Conservation (phyloP, 768 basidiomycete species). For the Suillus brevipes region DNA sequence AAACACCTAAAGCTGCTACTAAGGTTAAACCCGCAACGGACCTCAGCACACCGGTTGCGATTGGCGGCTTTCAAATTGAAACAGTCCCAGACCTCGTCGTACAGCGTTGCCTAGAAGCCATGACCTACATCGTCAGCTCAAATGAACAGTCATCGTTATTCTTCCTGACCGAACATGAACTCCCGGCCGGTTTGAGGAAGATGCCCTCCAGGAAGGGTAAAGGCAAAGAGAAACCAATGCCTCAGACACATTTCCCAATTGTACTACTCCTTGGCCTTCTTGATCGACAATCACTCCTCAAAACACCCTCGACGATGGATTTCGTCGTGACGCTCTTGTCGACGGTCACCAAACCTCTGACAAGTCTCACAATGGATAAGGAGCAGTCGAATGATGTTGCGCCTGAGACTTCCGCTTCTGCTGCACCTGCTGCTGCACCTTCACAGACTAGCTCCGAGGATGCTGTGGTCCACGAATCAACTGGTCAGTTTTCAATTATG, state of each 20-base stretch:
- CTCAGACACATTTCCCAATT: constrained; percentile 87
- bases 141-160: constrained; percentile 87
- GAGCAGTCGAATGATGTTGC: constrained; percentile 28
- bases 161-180: constrained; percentile 95
- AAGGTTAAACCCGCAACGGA: constrained; percentile 71
- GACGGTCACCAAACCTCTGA: constrained; percentile 82
- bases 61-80: constrained; percentile 64
- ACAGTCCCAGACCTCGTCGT: constrained; percentile 90
- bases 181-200: constrained; percentile 74
- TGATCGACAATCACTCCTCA: constrained; percentile 82
- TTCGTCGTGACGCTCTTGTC: constrained; percentile 86
- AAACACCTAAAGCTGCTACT: constrained; percentile 48
- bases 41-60: constrained; percentile 47
- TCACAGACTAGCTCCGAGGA: constrained; percentile 13
- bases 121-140: constrained; percentile 81
- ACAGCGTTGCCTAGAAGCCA: constrained; percentile 89
- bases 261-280: constrained; percentile 86
- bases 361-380: constrained; percentile 55
- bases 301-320: constrained; percentile 90
- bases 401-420: constrained; percentile 16
- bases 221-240: constrained; percentile 85
- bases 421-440: constrained; percentile 18
- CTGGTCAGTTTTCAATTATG: not conserved
- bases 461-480: not conserved
- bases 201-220: constrained; percentile 82